Evolutionary conservation across 352 stramenopile genomes (phyloP).

Genomic region (Phytophthora fragariae): DNA sequence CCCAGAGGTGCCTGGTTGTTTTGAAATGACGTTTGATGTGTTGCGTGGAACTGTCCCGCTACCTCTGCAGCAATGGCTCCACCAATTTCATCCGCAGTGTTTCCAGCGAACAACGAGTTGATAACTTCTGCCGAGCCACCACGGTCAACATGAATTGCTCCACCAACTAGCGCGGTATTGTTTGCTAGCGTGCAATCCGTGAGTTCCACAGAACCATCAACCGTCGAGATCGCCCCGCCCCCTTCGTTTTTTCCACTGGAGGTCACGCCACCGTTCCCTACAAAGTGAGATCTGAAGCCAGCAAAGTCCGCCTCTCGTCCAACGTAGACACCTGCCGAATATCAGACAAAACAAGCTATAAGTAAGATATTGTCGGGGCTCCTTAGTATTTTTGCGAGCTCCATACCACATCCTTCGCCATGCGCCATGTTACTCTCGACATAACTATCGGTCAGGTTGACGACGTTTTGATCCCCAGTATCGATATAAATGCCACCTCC

Average conservation of each 20-base stretch:
- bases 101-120: conserved; percentile 44
- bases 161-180: conserved; percentile 62
- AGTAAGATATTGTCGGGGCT: background rate
- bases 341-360: background rate
- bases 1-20: conserved; percentile 48
- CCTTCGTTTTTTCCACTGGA: conserved; percentile 65
- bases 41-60: conserved; percentile 31
- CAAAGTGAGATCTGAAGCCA: conserved; percentile 33
- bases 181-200: conserved; percentile 40
- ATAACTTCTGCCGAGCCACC: conserved; percentile 30
- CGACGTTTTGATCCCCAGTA: conserved; percentile 52
- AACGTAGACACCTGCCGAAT: conserved; percentile 54
- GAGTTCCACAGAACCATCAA: conserved; percentile 51
- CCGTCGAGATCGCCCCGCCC: conserved; percentile 53
- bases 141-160: conserved; percentile 54
- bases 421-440: conserved; percentile 53
- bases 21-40: conserved; percentile 33
- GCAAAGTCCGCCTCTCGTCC: conserved; percentile 51
- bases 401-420: conserved; percentile 55
- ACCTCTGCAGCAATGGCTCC: conserved; percentile 46
- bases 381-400: background rate
- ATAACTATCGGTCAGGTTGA: conserved; percentile 32
- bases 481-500: conserved; percentile 67
- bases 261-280: conserved; percentile 53
- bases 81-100: conserved; percentile 55